These are phyloP conservation scores for Puccinia coronata DNA, from an alignment of 1,284 basidiomycete species.

Conservation along the genomic window DNA sequence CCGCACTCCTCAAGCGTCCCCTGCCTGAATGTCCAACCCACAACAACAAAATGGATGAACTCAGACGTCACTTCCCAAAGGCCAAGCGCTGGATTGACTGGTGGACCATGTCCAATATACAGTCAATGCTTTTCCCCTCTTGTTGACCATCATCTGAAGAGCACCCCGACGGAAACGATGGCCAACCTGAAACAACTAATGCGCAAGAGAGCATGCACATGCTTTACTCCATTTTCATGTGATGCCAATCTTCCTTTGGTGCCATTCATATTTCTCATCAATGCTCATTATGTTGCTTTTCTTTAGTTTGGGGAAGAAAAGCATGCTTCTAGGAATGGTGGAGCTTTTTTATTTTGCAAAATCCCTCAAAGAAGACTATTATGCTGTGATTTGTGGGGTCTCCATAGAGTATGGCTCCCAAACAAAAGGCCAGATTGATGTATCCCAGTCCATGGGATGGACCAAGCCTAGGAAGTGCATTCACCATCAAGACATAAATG, in stretches of 20 bases:
- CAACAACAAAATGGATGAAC: constrained; percentile 1
- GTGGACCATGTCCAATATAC: neutral
- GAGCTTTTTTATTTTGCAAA: neutral
- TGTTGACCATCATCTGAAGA: neutral
- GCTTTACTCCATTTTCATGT: neutral
- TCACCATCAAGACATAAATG: no score
- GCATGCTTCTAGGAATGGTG: neutral
- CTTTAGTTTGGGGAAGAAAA: neutral
- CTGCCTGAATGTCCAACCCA: neutral
- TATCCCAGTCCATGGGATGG: neutral
- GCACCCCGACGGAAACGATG: neutral
- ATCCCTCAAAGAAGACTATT: neutral
- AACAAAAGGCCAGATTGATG: neutral
- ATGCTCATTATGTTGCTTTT: no score
- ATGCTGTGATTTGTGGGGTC: neutral
- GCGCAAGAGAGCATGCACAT: neutral
- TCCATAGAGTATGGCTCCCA: neutral
- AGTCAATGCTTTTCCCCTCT: neutral
- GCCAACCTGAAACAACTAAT: constrained; percentile 18
- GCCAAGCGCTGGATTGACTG: constrained; percentile 15
- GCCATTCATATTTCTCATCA: no score
- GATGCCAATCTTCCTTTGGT: neutral
- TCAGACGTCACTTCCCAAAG: neutral
- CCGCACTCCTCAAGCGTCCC: no score
- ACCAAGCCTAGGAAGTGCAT: neutral